Conservation (phyloP, 371 early-diverging fungal genomes). For the Mortierella sp. region DNA sequence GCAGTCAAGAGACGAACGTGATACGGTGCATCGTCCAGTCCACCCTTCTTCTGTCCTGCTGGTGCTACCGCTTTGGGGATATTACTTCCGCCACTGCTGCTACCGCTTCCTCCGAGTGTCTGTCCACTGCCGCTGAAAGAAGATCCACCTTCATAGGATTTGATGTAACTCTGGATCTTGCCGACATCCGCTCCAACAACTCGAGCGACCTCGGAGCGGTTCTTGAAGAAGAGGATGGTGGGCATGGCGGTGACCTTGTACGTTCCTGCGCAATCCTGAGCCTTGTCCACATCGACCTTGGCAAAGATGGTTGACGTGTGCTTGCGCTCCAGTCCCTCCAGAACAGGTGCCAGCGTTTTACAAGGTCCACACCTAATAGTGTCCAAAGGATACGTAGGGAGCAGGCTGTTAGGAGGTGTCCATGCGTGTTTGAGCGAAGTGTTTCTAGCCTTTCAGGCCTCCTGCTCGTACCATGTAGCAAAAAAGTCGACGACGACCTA, state of each 20-base stretch:
- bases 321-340: constrained; percentile 51
- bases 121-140: constrained; percentile 50
- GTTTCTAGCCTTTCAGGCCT: background rate
- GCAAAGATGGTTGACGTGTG: constrained; percentile 53
- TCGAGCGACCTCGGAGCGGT: constrained; percentile 48
- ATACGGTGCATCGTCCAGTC: constrained; percentile 34
- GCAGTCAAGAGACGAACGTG: constrained; percentile 43
- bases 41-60: constrained; percentile 15
- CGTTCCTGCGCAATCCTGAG: constrained; percentile 40
- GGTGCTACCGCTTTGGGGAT: background rate
- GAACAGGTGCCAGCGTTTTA: constrained; percentile 57
- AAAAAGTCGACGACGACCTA: constrained; percentile 61
- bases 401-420: background rate
- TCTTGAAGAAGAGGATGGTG: constrained; percentile 55
- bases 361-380: constrained; percentile 58
- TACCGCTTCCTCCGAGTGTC: constrained; percentile 40
- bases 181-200: constrained; percentile 49
- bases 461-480: constrained; percentile 52
- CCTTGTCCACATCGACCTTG: constrained; percentile 60
- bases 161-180: constrained; percentile 49
- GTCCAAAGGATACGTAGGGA: background rate
- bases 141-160: constrained; percentile 38
- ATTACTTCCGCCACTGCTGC: constrained; percentile 2
- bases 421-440: background rate
- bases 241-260: constrained; percentile 56